These are phyloP conservation scores for Lignosus rhinocerotis DNA, from an alignment of 1,284 basidiomycete species.

Conservation along the genomic window DNA sequence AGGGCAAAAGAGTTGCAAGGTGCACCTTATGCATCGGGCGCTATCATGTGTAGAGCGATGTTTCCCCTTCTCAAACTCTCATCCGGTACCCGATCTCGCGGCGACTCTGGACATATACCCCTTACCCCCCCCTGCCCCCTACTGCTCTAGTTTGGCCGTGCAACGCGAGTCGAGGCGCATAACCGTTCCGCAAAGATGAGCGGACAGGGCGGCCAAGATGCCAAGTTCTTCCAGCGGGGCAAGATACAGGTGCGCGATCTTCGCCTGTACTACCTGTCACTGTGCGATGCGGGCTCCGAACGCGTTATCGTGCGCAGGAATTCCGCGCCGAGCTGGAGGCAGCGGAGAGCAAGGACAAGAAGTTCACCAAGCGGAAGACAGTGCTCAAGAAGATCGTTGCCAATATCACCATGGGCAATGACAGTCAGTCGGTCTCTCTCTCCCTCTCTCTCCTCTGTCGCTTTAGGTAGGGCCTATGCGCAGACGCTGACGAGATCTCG, in stretches of 20 bases:
- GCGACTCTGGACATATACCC: conserved; percentile 11
- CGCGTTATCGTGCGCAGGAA: conserved; percentile 49
- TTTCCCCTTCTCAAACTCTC: conserved; percentile 6
- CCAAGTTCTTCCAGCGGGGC: conserved; percentile 87
- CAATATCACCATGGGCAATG: conserved; percentile 95
- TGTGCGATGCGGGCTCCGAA: conserved; percentile 15
- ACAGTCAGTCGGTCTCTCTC: conserved; percentile 64
- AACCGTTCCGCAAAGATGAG: conserved; percentile 42
- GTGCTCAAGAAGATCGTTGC: conserved; percentile 95
- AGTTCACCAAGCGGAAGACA: conserved; percentile 86
- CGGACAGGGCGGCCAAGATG: conserved; percentile 73
- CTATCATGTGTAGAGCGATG: conserved; percentile 2
- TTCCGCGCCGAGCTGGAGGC: conserved; percentile 87
- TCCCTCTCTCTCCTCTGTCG: conserved; percentile 8
- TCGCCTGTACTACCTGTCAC: not conserved
- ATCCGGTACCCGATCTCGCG: not conserved
- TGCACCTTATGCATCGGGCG: conserved; percentile 9
- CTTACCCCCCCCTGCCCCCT: no score
- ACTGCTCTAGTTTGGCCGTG: not conserved
- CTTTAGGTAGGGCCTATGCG: not conserved
- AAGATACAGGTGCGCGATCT: conserved; percentile 78
- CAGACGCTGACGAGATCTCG: conserved; percentile 12
- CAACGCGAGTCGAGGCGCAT: not conserved
- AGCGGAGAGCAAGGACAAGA: conserved; percentile 92
- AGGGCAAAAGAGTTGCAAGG: conserved; percentile 3